phyloP scores from a whole-genome alignment of 768 basidiomycete genomes.

The Tricholoma flavovirens region DNA sequence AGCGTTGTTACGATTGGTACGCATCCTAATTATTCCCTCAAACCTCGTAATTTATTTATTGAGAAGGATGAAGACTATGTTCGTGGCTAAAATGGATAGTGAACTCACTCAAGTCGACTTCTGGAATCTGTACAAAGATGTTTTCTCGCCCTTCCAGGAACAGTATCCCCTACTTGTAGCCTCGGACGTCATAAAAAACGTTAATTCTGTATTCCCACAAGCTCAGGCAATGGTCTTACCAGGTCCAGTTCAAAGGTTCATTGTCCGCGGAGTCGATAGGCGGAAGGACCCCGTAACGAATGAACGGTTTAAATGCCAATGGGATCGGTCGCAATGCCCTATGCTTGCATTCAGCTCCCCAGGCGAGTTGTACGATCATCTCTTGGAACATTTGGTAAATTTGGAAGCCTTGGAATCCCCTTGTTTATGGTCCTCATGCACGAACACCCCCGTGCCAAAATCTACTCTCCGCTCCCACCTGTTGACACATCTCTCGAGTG shows the following conservation, averaged over 20 bases:
- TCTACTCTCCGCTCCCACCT: slow-evolving; percentile 58
- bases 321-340: slow-evolving; percentile 60
- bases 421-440: slow-evolving; percentile 74
- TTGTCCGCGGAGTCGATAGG: slow-evolving; percentile 82
- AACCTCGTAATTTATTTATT: neutral
- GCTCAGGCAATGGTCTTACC: slow-evolving; percentile 84
- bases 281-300: slow-evolving; percentile 50
- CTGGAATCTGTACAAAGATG: slow-evolving; percentile 90
- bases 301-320: slow-evolving; percentile 71
- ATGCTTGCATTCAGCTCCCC: slow-evolving; percentile 42
- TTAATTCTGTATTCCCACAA: slow-evolving; percentile 76
- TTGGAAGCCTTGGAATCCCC: slow-evolving; percentile 38
- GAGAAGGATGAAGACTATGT: slow-evolving; percentile 87
- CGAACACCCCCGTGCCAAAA: slow-evolving; percentile 40
- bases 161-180: slow-evolving; percentile 67
- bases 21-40: slow-evolving; percentile 11
- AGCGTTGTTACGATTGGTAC: slow-evolving; percentile 81
- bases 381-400: slow-evolving; percentile 51
- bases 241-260: slow-evolving; percentile 68
- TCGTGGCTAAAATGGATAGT: slow-evolving; percentile 65
- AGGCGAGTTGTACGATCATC: slow-evolving; percentile 69
- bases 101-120: slow-evolving; percentile 93
- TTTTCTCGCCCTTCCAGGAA: slow-evolving; percentile 58
- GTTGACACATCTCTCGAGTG: slow-evolving; percentile 68
- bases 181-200: slow-evolving; percentile 92